Percentiles rank a stretch among this genome's conserved stretches.
Evolutionary conservation across 257 asterid species (phyloP).

Genomic region (Leptodermis oblonga): DNA sequence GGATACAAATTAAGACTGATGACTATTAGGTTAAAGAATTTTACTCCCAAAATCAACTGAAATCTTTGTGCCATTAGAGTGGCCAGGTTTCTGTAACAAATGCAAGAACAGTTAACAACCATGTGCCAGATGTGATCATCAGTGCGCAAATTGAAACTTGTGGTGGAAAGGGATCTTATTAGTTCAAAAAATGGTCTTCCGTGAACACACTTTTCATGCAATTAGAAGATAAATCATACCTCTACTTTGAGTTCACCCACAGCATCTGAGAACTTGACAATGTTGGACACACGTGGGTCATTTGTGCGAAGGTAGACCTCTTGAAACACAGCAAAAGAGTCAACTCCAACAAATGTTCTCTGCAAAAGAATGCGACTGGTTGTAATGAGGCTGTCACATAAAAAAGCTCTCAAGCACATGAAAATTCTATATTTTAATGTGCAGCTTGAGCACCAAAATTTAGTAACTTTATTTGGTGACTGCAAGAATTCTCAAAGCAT

Average conservation of each 20-base stretch:
- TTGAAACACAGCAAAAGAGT: constrained; percentile 80
- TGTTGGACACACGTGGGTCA: constrained; percentile 85
- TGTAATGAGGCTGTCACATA: neutral
- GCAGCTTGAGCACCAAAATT: neutral
- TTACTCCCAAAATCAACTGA: too few relatives aligned
- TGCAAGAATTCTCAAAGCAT: neutral
- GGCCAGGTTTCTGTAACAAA: neutral
- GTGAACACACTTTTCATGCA: neutral
- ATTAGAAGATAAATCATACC: constrained; percentile 35
- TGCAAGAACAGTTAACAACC: neutral
- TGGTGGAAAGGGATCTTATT: neutral
- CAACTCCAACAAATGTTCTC: constrained; percentile 96
- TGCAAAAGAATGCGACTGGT: constrained; percentile 21
- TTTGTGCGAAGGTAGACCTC: constrained; percentile 72
- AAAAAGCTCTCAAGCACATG: neutral
- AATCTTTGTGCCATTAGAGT: neutral
- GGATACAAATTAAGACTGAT: neutral
- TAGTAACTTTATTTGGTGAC: neutral
- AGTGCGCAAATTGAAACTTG: neutral
- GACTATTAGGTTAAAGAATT: too few relatives aligned
- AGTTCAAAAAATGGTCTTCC: neutral
- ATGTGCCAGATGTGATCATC: neutral
- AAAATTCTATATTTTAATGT: neutral
- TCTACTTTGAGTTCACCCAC: constrained; percentile 89
- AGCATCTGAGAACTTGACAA: constrained; percentile 69